Evolutionary conservation across 345 rosid genomes (phyloP), one percentile per base, ranked within the genome.

Genomic region (Citrus sp.): DNA sequence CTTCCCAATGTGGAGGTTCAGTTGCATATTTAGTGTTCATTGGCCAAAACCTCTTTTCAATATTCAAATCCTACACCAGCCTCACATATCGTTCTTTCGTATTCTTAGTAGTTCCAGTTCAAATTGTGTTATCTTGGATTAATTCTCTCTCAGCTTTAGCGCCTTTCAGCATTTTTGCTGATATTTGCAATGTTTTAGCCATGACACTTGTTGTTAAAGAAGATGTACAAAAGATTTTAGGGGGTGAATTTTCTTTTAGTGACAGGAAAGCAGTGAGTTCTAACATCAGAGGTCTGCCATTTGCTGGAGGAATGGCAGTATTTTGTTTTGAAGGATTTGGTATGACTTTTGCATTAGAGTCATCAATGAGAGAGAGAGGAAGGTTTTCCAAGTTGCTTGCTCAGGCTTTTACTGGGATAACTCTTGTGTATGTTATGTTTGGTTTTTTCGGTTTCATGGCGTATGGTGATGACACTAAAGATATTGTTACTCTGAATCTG

Each of bases 311-410:
- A 63, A 90, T 92, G 93, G 98, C 98, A 0, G 93, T 96, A 68
- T 96, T 92, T 72, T 94, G 98, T 81, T 96, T 96, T 25, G 97
- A 96, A 80, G 99, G 99, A 40, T 94, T 94, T 63, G 97, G 94
- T 2, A 94, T 94, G 99, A 96, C 98, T 1, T 71, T 96, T 83
- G 89, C 97, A 49, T 71, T 96, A 46, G 95, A 96, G 85, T 77
- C 84, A 69, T 96, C 99, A 5, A 92, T 92, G 98, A 94, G 34
- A 78, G 92, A 96, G 4, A 92, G 83, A 76, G 66, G 85, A 10
- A 83, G 84, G 19, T 96, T 92, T 78, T 88, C 89, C 59, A 87
- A 84, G 83, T 60, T 94, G 81, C 82, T 94, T 35, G 92, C 89
- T 69, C 85, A 84, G 81, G 91, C 89, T 28, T 86, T 96, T 82